Evolutionary conservation across 345 rosid genomes (phyloP).

Genomic region (Lenwebbia sp.): DNA sequence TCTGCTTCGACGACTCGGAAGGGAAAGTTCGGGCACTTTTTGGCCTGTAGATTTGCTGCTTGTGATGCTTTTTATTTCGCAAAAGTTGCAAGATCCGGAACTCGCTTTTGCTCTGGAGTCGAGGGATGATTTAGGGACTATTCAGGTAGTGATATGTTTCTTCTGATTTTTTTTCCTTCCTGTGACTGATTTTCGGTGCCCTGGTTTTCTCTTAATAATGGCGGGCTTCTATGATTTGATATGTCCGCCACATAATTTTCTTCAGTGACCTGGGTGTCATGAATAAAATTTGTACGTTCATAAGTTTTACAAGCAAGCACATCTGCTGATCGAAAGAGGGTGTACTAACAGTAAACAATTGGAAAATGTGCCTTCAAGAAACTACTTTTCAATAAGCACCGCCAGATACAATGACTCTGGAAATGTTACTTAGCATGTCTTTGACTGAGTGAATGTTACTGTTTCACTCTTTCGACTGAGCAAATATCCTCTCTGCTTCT

Average conservation of each 20-base stretch:
- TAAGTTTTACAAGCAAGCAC: not conserved
- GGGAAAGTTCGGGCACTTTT: conserved; percentile 20
- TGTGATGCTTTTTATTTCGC: conserved; percentile 44
- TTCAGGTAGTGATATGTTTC: conserved; percentile 48
- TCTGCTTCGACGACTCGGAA: conserved; percentile 38
- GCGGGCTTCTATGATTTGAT: not conserved
- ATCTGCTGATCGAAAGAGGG: not conserved
- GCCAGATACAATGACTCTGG: not conserved
- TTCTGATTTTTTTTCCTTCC: not conserved
- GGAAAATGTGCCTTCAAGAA: not conserved
- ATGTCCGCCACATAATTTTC: not conserved
- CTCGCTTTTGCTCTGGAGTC: conserved; percentile 55
- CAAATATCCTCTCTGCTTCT: not conserved
- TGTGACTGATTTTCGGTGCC: not conserved
- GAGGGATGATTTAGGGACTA: conserved; percentile 35
- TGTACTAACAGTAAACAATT: not conserved
- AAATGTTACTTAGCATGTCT: not conserved
- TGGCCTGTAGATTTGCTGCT: conserved; percentile 31
- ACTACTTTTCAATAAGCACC: not conserved
- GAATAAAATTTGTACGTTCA: not conserved
- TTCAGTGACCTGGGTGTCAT: not conserved
- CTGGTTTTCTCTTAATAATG: not conserved
- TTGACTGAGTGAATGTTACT: not conserved
- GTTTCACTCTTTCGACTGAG: not conserved
- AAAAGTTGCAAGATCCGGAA: conserved; percentile 77